Evolutionary conservation across 176 grass and related monocot genomes (phyloP).

Genomic region (Calamus simplicifolius): DNA sequence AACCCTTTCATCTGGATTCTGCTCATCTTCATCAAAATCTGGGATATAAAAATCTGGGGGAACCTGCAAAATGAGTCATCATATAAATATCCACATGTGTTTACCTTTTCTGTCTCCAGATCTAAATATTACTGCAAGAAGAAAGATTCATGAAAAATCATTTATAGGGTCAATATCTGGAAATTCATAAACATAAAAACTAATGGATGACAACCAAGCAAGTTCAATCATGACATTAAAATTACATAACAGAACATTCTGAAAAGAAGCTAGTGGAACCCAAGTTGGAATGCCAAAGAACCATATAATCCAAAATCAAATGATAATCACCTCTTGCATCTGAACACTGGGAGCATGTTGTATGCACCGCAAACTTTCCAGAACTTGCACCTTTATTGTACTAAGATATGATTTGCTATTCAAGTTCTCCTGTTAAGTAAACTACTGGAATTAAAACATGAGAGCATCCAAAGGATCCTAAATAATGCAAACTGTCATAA

Average conservation of each 20-base stretch:
- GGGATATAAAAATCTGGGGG: conserved; percentile 96
- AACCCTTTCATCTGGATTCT: conserved; percentile 83
- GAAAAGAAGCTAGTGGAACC: too few species aligned
- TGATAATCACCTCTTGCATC: conserved; percentile 81
- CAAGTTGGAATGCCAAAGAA: too few species aligned
- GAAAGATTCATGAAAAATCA: too few species aligned
- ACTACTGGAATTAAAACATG: conserved; percentile 7
- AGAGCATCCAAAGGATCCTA: background rate
- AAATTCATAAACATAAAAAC: too few species aligned
- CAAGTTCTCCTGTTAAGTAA: conserved; percentile 67
- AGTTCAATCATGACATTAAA: too few species aligned
- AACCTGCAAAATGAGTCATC: conserved; percentile 49
- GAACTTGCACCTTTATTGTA: conserved; percentile 85
- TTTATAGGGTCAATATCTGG: too few species aligned
- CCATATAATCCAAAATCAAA: background rate
- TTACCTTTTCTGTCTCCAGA: too few species aligned
- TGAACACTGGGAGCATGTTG: conserved; percentile 95
- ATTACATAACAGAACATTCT: too few species aligned
- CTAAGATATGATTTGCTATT: conserved; percentile 96
- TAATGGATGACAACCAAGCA: too few species aligned
- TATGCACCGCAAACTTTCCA: conserved; percentile 85
- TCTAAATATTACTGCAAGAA: too few species aligned
- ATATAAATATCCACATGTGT: background rate
- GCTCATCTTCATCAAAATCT: conserved; percentile 89
- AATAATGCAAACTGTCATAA: too few species aligned